These are phyloP conservation scores for Aspergillus indologenus DNA, from an alignment of 495 filamentous ascomycete genomes.

Conservation along the genomic window DNA sequence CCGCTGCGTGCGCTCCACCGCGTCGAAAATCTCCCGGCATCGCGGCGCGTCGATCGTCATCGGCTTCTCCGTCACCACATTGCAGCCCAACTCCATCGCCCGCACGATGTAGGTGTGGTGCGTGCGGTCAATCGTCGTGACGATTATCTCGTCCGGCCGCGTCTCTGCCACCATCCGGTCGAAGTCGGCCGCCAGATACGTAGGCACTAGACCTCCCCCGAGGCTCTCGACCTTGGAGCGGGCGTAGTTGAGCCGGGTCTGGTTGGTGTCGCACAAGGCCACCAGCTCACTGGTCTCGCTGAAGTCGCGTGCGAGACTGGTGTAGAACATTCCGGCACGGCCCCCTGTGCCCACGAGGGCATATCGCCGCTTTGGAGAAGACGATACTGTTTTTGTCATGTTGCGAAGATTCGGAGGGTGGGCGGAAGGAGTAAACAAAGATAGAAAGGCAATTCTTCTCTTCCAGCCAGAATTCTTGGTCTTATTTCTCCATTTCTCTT, in stretches of 20 bases:
- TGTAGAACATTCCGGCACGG: conserved; percentile 51
- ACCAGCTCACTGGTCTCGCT: conserved; percentile 45
- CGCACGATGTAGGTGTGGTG: conserved; percentile 55
- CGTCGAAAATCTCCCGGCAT: conserved; percentile 43
- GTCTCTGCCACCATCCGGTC: conserved; percentile 52
- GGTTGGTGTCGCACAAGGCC: conserved; percentile 39
- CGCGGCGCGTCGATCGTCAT: conserved; percentile 57
- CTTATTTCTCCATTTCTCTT: too few relatives aligned
- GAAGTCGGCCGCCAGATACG: conserved; percentile 50
- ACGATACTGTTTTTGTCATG: not conserved
- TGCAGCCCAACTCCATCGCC: conserved; percentile 53
- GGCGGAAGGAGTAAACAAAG: too few relatives aligned
- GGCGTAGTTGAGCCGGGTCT: conserved; percentile 30
- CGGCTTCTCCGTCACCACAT: conserved; percentile 57
- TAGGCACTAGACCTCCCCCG: conserved; percentile 34
- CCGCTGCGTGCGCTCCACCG: conserved; percentile 26
- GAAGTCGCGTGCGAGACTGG: conserved; percentile 49
- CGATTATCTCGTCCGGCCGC: conserved; percentile 53
- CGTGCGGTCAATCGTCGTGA: conserved; percentile 57
- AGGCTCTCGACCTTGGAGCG: conserved; percentile 24
- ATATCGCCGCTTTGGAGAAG: conserved; percentile 15
- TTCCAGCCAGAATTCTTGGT: too few relatives aligned
- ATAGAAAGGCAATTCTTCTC: too few relatives aligned
- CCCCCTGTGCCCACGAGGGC: conserved; percentile 35
- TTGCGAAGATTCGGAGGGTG: too few relatives aligned